Base-by-base conservation (phyloP, 2,329 filamentous ascomycete genomes). In the Tetracladium maxilliforme region DNA sequence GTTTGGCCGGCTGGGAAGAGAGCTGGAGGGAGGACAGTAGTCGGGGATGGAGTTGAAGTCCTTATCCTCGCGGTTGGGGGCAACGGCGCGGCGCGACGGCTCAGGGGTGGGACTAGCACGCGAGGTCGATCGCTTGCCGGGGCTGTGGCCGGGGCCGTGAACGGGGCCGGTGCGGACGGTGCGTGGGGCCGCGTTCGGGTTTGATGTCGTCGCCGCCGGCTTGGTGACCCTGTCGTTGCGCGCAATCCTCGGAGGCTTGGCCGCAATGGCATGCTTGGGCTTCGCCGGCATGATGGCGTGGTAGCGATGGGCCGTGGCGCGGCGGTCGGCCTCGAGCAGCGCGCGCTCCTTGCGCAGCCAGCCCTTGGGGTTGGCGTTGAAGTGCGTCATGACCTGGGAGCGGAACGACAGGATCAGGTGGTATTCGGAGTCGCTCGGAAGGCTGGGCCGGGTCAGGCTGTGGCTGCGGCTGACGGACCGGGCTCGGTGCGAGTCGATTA, bases 31-130 rank as follows among this genome's bases (percentile, higher is more conserved):
- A 22, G 83, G 83, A 25, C 72, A 82, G 45, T 65, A 80, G 47
- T 93, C 70, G 6, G 65, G 63, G 16, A 92, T 59, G 4, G 70
- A 58, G 22, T 64, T 58, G 49, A 81, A 92, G 47, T 92, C 77
- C 44, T 79, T 82, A 45, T 92, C 82, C 46, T 90, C 82, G 17
- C 80, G 66, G 39, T 74, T 84, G 11, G 71, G 68, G 14, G 71
- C 69, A 12, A 68, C 51, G 41, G 24, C 37, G 34, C 25, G 45
- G 39, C 18, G 40, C 37, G 19, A 51, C 33, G 33, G 46, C 1
- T 48, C 48, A 14, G 44, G 42, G 5, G 48, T 49, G 19, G 14
- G 1, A 18, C 19, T 26, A 28, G 17, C 28, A 25, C 6, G 24
- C 14, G 21, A 28, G 28, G 23, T 37, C 34, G 10, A 28, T 24